These are phyloP conservation scores for Malus fusca DNA, from an alignment of 306 rosid species.

Conservation along the genomic window DNA sequence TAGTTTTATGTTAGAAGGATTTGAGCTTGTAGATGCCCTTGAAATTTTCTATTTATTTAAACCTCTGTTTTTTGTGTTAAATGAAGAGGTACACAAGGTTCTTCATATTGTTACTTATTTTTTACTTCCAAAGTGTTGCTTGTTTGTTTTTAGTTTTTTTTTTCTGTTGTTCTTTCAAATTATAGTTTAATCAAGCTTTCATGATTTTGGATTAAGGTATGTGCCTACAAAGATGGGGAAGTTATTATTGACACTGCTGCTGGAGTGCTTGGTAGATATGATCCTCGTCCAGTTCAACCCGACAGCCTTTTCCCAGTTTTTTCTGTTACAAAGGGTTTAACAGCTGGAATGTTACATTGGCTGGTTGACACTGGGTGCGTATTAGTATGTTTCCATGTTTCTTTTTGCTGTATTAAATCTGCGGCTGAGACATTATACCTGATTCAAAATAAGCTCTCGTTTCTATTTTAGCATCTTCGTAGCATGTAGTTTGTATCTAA, in stretches of 20 bases:
- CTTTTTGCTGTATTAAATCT: neutral
- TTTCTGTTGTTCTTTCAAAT: neutral
- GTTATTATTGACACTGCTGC: constrained; percentile 97
- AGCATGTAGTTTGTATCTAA: neutral
- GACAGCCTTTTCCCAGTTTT: constrained; percentile 94
- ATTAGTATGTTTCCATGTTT: neutral
- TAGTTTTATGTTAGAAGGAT: neutral
- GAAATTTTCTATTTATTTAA: neutral
- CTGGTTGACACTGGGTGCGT: constrained; percentile 83
- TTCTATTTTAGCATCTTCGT: neutral
- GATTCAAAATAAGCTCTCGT: neutral
- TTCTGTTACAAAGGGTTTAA: constrained; percentile 85
- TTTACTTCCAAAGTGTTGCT: neutral
- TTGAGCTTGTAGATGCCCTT: neutral
- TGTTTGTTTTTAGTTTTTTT: neutral
- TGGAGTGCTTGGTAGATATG: constrained; percentile 94
- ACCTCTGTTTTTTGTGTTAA: neutral
- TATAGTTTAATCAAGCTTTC: constrained; percentile 8
- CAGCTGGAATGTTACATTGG: constrained; percentile 99
- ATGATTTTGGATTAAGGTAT: constrained; percentile 52
- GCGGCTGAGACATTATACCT: neutral
- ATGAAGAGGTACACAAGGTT: neutral
- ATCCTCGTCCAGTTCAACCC: constrained; percentile 96
- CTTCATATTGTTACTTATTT: neutral
- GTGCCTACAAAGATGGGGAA: constrained; percentile 97